Conservation (phyloP, 129 eudicot genomes). For the Heracleum sosnowskyi region DNA sequence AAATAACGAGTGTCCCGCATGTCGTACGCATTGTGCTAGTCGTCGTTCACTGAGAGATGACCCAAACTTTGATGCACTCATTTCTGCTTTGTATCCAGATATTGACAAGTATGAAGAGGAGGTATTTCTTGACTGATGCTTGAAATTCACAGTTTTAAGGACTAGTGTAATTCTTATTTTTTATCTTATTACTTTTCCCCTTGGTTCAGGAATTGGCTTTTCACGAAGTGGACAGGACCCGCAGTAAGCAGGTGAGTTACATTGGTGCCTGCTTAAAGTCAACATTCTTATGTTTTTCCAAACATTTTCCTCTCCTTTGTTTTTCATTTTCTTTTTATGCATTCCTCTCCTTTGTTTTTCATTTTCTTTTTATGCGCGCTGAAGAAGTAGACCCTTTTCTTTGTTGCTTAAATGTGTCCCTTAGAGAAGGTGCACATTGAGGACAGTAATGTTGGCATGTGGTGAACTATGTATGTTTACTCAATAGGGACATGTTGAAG, state of each 20-base stretch:
- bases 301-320: not conserved
- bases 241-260: conserved; percentile 61
- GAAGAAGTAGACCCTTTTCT: not conserved
- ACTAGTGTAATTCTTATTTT: not conserved
- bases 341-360: not conserved
- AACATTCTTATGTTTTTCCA: not conserved
- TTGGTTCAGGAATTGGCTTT: conserved; percentile 70
- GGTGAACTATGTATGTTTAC: not conserved
- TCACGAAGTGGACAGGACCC: conserved; percentile 74
- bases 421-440: not conserved
- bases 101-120: conserved; percentile 87
- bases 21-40: conserved; percentile 93
- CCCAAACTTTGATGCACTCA: conserved; percentile 78
- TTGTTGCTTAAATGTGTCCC: not conserved
- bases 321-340: not conserved
- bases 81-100: conserved; percentile 70
- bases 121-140: conserved; percentile 33
- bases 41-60: conserved; percentile 94
- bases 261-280: not conserved
- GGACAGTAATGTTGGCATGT: too few relatives aligned
- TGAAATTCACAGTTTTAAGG: not conserved
- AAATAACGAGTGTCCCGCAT: conserved; percentile 93
- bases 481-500: not conserved
- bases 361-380: not conserved
- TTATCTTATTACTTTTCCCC: conserved; percentile 1